Conservation (phyloP, 179 eudicot species). For the Actinidia arguta region DNA sequence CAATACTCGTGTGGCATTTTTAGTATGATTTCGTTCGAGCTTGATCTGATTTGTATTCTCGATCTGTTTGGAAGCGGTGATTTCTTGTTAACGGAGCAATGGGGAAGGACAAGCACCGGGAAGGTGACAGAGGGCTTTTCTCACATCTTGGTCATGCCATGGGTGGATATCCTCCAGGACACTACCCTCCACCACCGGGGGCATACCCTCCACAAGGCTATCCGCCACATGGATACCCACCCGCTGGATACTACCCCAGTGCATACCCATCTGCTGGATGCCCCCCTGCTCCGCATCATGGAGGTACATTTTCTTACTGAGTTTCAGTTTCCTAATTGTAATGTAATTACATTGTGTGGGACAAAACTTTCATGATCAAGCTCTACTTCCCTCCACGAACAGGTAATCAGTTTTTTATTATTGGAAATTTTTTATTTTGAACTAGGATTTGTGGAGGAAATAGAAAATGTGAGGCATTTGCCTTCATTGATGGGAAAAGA, state of each 20-base stretch:
- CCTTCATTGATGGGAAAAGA: no score
- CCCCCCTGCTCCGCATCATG: slow-evolving; percentile 35
- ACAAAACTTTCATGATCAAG: not conserved
- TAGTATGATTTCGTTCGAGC: no score
- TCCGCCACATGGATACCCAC: slow-evolving; percentile 18
- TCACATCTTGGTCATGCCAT: slow-evolving; percentile 10
- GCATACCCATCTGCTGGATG: slow-evolving; percentile 38
- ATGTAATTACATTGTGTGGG: not conserved
- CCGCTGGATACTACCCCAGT: slow-evolving; percentile 40
- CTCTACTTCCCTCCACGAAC: not conserved
- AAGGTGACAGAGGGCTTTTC: slow-evolving; percentile 22
- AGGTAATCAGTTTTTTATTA: not conserved
- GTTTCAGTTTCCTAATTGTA: not conserved
- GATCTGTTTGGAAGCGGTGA: not conserved
- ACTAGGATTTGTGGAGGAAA: no score
- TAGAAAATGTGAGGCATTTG: no score
- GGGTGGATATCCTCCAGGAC: slow-evolving; percentile 15
- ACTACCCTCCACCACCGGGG: slow-evolving; percentile 22
- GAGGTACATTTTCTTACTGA: slow-evolving; percentile 21
- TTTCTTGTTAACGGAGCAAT: not conserved
- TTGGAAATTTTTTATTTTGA: no score
- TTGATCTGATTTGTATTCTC: not conserved
- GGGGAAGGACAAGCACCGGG: slow-evolving; percentile 24
- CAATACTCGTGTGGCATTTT: no score
- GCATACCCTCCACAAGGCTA: slow-evolving; percentile 25